These are phyloP conservation scores for Aureobasidium subglaciale DNA, from an alignment of 2,329 filamentous ascomycete species.

Conservation along the genomic window DNA sequence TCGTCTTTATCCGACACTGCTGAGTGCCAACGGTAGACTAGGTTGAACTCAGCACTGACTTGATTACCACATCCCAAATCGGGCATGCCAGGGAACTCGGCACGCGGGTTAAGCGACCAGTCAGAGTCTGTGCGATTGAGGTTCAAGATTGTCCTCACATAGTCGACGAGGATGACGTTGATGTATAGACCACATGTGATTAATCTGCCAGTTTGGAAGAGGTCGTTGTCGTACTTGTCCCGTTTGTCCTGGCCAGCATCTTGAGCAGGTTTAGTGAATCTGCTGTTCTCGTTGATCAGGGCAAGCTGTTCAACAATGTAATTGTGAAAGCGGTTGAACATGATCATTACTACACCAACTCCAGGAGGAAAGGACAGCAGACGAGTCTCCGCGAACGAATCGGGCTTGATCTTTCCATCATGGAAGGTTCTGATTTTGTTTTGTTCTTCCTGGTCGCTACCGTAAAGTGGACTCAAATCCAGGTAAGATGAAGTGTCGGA, in stretches of 20 bases:
- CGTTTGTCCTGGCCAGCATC: constrained; percentile 26
- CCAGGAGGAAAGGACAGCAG: constrained; percentile 61
- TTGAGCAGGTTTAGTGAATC: constrained; percentile 65
- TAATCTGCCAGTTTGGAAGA: constrained; percentile 46
- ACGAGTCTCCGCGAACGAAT: constrained; percentile 61
- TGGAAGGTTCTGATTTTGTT: constrained; percentile 57
- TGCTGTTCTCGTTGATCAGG: constrained; percentile 74
- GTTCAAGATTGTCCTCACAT: constrained; percentile 47
- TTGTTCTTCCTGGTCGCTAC: constrained; percentile 60
- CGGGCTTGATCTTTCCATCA: constrained; percentile 63
- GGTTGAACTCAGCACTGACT: constrained; percentile 47
- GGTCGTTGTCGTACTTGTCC: constrained; percentile 37
- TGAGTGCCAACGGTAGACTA: constrained; percentile 47
- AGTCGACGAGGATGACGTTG: constrained; percentile 48
- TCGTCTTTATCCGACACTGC: constrained; percentile 39
- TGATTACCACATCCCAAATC: constrained; percentile 44
- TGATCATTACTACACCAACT: constrained; percentile 59
- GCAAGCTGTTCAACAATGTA: constrained; percentile 72
- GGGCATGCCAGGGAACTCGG: constrained; percentile 31
- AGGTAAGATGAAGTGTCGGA: constrained; percentile 68
- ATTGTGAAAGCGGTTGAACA: constrained; percentile 76
- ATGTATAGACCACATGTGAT: constrained; percentile 48
- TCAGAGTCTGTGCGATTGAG: constrained; percentile 37
- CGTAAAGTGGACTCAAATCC: constrained; percentile 66
- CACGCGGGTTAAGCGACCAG: constrained; percentile 39